These are phyloP conservation scores for Fusarium secorum DNA, from an alignment of 2,329 filamentous ascomycete genomes.

Conservation along the genomic window DNA sequence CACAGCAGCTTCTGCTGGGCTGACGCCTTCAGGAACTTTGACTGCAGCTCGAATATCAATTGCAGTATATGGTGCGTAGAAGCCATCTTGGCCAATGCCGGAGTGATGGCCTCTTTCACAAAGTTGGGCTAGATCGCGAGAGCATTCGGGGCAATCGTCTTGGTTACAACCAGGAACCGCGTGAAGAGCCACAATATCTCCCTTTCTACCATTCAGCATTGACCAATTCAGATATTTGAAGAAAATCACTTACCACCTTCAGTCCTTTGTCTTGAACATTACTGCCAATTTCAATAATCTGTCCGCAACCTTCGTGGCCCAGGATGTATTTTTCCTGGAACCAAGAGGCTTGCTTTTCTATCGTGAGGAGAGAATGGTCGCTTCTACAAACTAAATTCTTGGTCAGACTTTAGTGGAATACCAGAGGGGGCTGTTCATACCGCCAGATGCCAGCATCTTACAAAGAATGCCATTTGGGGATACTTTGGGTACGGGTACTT, in stretches of 20 bases:
- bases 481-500: neutral
- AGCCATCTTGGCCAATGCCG: slow-evolving; percentile 54
- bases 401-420: neutral
- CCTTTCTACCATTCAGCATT: neutral
- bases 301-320: slow-evolving; percentile 33
- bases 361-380: slow-evolving; percentile 22
- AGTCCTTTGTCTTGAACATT: neutral
- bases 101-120: slow-evolving; percentile 51
- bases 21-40: slow-evolving; percentile 25
- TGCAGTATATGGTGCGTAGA: slow-evolving; percentile 51
- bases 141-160: slow-evolving; percentile 47
- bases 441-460: slow-evolving; percentile 21
- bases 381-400: slow-evolving; percentile 12
- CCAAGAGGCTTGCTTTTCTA: slow-evolving; percentile 34
- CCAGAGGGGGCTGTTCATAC: neutral
- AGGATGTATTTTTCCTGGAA: slow-evolving; percentile 31
- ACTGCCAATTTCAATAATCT: slow-evolving; percentile 17
- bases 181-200: slow-evolving; percentile 35
- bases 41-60: slow-evolving; percentile 37
- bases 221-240: accelerated
- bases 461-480: slow-evolving; percentile 15
- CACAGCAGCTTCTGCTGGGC: slow-evolving; percentile 28
- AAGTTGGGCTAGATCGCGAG: slow-evolving; percentile 49
- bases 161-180: slow-evolving; percentile 27
- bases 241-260: slow-evolving; percentile 8